A percentile compares a stretch with the other conserved stretches of the same genome.
Evolutionary conservation across 192 early-diverging fungal genomes (phyloP).

Genomic region (Diversispora eburnea): DNA sequence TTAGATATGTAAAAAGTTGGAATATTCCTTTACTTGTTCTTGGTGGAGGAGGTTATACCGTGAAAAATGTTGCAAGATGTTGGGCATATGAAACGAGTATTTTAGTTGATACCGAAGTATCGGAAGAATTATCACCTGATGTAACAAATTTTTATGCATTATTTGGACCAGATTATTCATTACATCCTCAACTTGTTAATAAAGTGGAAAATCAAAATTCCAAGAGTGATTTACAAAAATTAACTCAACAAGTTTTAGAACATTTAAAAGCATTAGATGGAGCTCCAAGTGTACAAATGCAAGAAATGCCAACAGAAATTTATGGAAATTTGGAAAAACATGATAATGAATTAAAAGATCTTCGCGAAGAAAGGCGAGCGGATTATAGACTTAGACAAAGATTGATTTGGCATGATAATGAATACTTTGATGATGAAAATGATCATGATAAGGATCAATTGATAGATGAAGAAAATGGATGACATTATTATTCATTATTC

Average conservation of each 20-base stretch:
- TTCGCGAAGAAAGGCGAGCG: constrained; percentile 38
- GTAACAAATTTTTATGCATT: constrained; percentile 76
- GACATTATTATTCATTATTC: too few species aligned
- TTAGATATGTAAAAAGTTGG: constrained; percentile 77
- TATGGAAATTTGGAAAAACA: constrained; percentile 52
- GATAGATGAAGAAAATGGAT: not conserved
- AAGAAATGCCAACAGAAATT: constrained; percentile 71
- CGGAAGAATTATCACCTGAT: constrained; percentile 63
- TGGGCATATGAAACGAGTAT: constrained; percentile 94
- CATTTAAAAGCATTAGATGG: constrained; percentile 81
- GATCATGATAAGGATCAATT: constrained; percentile 17
- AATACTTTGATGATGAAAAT: constrained; percentile 25
- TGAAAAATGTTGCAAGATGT: constrained; percentile 84
- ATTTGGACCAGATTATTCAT: constrained; percentile 83
- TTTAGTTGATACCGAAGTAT: constrained; percentile 70
- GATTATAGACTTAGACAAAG: constrained; percentile 10
- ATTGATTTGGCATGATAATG: constrained; percentile 22
- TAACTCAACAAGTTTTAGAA: constrained; percentile 71
- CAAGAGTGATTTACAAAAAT: constrained; percentile 71
- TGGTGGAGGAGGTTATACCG: constrained; percentile 92
- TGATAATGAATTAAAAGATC: constrained; percentile 51
- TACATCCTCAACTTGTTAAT: constrained; percentile 83
- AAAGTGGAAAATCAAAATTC: constrained; percentile 88
- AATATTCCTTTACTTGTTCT: constrained; percentile 75
- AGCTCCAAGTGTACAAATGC: constrained; percentile 96